Conservation (phyloP, 768 basidiomycete genomes). For the Pleurotus eryngii region DNA sequence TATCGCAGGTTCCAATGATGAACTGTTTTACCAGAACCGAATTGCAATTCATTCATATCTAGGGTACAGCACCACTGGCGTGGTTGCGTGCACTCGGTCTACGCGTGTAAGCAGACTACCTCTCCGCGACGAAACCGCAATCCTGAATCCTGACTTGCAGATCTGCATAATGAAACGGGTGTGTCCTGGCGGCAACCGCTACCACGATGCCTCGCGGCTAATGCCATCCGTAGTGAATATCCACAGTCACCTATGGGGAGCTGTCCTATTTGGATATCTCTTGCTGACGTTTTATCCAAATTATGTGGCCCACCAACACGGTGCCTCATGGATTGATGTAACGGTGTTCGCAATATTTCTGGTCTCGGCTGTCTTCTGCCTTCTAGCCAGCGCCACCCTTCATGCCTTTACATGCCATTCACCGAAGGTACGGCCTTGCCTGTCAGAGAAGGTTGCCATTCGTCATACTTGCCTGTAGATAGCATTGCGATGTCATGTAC, state of each 20-base stretch:
- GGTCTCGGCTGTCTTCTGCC: slow-evolving; percentile 66
- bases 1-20: slow-evolving; percentile 56
- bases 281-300: slow-evolving; percentile 49
- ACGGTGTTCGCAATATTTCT: slow-evolving; percentile 65
- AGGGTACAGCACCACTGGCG: slow-evolving; percentile 61
- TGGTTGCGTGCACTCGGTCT: slow-evolving; percentile 61
- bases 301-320: slow-evolving; percentile 48
- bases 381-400: slow-evolving; percentile 67
- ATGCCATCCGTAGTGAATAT: slow-evolving; percentile 64
- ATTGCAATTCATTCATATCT: slow-evolving; percentile 4
- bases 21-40: slow-evolving; percentile 1
- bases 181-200: slow-evolving; percentile 12
- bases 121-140: slow-evolving; percentile 9
- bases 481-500: slow-evolving; percentile 53
- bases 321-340: slow-evolving; percentile 59
- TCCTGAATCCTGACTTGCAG: slow-evolving; percentile 30
- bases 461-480: slow-evolving; percentile 37
- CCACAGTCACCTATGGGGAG: slow-evolving; percentile 75
- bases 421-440: slow-evolving; percentile 40
- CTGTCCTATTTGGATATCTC: slow-evolving; percentile 56
- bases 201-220: slow-evolving; percentile 7
- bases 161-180: slow-evolving; percentile 80
- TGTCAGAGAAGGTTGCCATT: slow-evolving; percentile 12
- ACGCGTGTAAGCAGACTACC: slow-evolving; percentile 51
- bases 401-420: slow-evolving; percentile 79